These are phyloP conservation scores for Musa balbisiana DNA, from an alignment of 202 grass and related monocot species.

Conservation along the genomic window DNA sequence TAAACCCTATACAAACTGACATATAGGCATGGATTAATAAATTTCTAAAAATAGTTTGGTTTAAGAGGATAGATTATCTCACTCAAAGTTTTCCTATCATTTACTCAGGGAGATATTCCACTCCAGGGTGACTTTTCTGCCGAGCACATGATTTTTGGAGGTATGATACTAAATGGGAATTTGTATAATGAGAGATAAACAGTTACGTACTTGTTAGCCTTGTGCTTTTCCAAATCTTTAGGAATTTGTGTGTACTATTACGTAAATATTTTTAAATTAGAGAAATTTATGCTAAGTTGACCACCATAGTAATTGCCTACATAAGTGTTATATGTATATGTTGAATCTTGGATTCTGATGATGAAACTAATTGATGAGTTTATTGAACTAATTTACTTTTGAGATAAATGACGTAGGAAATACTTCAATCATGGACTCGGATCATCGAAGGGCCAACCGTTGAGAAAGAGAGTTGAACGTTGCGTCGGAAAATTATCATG, in stretches of 20 bases:
- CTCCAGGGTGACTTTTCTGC: constrained; percentile 94
- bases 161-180: constrained; percentile 26
- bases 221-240: neutral
- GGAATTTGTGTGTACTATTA: neutral
- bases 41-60: neutral
- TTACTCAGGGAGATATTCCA: constrained; percentile 69
- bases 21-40: neutral
- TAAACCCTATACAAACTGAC: neutral
- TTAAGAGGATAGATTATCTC: neutral
- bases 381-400: too few relatives aligned
- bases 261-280: neutral
- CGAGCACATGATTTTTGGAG: constrained; percentile 99
- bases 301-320: neutral
- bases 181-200: neutral
- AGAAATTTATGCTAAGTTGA: neutral
- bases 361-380: too few relatives aligned
- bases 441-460: too few relatives aligned
- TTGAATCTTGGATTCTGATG: too few relatives aligned
- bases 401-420: too few relatives aligned
- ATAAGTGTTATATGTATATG: neutral
- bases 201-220: neutral
- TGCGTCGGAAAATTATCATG: too few relatives aligned
- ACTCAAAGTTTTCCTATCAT: constrained; percentile 16
- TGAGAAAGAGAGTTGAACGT: too few relatives aligned
- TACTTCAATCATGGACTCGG: too few relatives aligned